Evolutionary conservation across 1,139 yeast genomes (phyloP).

Genomic region (Nadsonia commutata): DNA sequence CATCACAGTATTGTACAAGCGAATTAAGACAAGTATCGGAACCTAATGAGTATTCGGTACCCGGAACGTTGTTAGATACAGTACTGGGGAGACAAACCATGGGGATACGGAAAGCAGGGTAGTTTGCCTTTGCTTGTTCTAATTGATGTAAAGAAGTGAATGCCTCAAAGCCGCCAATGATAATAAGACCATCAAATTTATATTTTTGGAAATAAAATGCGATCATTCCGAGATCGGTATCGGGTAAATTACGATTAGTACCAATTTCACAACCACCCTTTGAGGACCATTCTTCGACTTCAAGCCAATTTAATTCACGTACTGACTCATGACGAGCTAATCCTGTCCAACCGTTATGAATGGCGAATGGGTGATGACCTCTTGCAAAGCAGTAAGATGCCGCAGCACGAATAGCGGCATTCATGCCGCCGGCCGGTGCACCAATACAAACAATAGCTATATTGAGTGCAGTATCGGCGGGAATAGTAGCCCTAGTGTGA

Average conservation of each 20-base stretch:
- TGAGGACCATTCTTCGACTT: conserved; percentile 80
- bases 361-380: conserved; percentile 81
- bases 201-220: conserved; percentile 84
- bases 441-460: conserved; percentile 86
- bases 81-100: conserved; percentile 91
- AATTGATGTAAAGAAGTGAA: conserved; percentile 71
- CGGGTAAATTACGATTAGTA: conserved; percentile 79
- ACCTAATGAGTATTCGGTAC: conserved; percentile 89
- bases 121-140: conserved; percentile 51
- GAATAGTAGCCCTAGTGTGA: conserved; percentile 29
- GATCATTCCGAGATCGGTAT: conserved; percentile 68
- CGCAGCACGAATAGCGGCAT: conserved; percentile 83
- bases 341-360: conserved; percentile 89
- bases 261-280: conserved; percentile 93
- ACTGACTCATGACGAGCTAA: conserved; percentile 57
- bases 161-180: conserved; percentile 94
- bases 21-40: conserved; percentile 89
- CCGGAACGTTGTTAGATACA: conserved; percentile 92
- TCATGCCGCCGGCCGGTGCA: conserved; percentile 95
- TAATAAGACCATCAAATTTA: conserved; percentile 67
- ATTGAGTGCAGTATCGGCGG: conserved; percentile 33
- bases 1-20: conserved; percentile 84
- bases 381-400: conserved; percentile 84
- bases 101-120: conserved; percentile 88
- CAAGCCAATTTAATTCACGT: conserved; percentile 64